These are phyloP conservation scores for Trichoderma sp. DNA, from an alignment of 2,329 filamentous ascomycete species.

Conservation along the genomic window DNA sequence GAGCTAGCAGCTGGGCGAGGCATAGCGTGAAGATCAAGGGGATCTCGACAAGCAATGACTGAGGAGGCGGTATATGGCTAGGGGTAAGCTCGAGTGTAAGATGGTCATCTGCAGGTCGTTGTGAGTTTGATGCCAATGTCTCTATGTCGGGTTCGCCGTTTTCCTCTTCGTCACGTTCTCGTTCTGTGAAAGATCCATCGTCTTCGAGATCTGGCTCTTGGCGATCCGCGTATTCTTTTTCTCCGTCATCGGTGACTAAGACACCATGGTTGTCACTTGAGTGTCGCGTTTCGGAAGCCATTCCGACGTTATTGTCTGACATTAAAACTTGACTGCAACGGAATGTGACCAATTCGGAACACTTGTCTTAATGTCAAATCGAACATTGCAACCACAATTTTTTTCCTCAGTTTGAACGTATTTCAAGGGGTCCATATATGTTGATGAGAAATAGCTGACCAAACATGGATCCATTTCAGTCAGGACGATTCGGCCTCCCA, in stretches of 20 bases:
- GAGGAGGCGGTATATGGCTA: conserved; percentile 4
- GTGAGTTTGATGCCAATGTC: not conserved
- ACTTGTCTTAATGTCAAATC: not conserved
- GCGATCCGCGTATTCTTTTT: not conserved
- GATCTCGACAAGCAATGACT: not conserved
- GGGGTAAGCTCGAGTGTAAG: conserved; percentile 9
- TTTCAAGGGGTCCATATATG: not conserved
- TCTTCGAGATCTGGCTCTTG: not conserved
- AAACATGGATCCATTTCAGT: not conserved
- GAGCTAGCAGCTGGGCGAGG: conserved; percentile 28
- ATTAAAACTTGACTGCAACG: not conserved
- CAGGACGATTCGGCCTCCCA: not conserved
- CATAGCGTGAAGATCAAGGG: conserved; percentile 25
- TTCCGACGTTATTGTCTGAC: not conserved
- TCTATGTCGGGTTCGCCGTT: not conserved
- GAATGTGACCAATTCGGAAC: not conserved
- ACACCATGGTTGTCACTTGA: not conserved
- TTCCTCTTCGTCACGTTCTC: not conserved
- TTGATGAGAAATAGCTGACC: conserved; percentile 2
- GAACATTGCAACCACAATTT: not conserved
- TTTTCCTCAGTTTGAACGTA: not conserved
- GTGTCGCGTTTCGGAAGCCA: not conserved
- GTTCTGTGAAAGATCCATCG: not conserved
- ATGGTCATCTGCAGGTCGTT: not conserved
- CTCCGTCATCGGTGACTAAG: not conserved